Percentiles rank a stretch among this genome's conserved stretches.
These are phyloP conservation scores for Cryphonectria parasitica DNA, from an alignment of 2,329 filamentous ascomycete species.

Conservation along the genomic window DNA sequence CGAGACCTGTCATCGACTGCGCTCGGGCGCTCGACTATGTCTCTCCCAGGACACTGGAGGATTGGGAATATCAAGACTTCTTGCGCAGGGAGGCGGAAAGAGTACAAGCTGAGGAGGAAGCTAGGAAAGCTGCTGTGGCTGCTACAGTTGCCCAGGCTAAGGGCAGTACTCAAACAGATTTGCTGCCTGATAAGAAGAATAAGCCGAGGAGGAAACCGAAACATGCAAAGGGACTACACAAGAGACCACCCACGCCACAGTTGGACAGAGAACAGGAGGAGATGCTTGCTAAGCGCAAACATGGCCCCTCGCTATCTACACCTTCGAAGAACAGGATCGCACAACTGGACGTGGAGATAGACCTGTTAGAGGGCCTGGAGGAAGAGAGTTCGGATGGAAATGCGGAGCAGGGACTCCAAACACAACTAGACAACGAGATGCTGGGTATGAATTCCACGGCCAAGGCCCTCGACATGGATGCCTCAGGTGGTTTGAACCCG, in stretches of 20 bases:
- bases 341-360: conserved; percentile 34
- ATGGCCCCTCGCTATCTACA: conserved; percentile 45
- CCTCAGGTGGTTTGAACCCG: conserved; percentile 24
- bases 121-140: conserved; percentile 28
- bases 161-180: neutral
- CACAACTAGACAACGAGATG: conserved; percentile 35
- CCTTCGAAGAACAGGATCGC: conserved; percentile 41
- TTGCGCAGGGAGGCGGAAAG: conserved; percentile 48
- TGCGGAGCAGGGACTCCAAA: conserved; percentile 35
- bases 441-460: conserved; percentile 7
- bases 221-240: conserved; percentile 1
- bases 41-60: conserved; percentile 58
- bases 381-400: conserved; percentile 31
- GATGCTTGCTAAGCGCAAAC: conserved; percentile 35
- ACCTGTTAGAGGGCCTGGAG: conserved; percentile 16
- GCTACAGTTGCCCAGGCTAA: neutral
- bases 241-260: conserved; percentile 19
- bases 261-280: conserved; percentile 34
- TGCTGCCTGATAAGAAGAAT: conserved; percentile 13
- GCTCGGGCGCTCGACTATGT: conserved; percentile 61
- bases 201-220: conserved; percentile 28
- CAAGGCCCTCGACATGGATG: conserved; percentile 7
- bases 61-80: conserved; percentile 56
- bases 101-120: conserved; percentile 34
- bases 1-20: conserved; percentile 50